phyloP scores from a whole-genome alignment of 1,139 yeast species.

The Kazachstania sp. region DNA sequence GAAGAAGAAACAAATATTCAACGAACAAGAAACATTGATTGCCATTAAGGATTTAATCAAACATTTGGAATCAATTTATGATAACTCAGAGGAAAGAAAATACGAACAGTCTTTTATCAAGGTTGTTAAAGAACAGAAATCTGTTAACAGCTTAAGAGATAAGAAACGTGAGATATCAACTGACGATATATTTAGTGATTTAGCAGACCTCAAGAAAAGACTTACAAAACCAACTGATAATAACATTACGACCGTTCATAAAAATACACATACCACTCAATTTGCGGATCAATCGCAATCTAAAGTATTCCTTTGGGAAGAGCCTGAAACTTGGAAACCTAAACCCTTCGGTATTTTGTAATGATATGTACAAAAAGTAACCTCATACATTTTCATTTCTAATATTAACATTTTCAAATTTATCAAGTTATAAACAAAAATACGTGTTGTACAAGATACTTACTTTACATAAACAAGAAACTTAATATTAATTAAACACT shows the following conservation, averaged over 20 bases:
- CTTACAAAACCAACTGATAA: constrained; percentile 8
- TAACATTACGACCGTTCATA: no score
- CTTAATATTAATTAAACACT: constrained; percentile 26
- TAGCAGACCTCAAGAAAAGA: constrained; percentile 27
- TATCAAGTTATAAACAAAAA: not conserved
- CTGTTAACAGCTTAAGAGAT: not conserved
- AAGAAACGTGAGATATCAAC: constrained; percentile 13
- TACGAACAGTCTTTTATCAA: constrained; percentile 4
- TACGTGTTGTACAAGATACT: not conserved
- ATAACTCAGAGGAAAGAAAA: not conserved
- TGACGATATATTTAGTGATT: constrained; percentile 22
- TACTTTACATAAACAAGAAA: not conserved
- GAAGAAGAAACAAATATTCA: constrained; percentile 14
- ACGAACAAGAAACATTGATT: constrained; percentile 33
- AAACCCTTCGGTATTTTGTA: constrained; percentile 38
- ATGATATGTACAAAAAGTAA: not conserved
- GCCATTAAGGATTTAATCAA: constrained; percentile 14
- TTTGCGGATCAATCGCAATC: not conserved
- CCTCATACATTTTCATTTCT: not conserved
- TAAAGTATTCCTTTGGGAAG: not conserved
- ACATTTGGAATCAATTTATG: constrained; percentile 8
- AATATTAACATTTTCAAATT: not conserved
- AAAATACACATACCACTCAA: no score
- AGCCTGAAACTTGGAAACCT: constrained; percentile 33
- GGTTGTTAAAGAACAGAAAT: not conserved